These are phyloP conservation scores for Globisporangium spiculum DNA, from an alignment of 352 stramenopile genomes.

Conservation along the genomic window DNA sequence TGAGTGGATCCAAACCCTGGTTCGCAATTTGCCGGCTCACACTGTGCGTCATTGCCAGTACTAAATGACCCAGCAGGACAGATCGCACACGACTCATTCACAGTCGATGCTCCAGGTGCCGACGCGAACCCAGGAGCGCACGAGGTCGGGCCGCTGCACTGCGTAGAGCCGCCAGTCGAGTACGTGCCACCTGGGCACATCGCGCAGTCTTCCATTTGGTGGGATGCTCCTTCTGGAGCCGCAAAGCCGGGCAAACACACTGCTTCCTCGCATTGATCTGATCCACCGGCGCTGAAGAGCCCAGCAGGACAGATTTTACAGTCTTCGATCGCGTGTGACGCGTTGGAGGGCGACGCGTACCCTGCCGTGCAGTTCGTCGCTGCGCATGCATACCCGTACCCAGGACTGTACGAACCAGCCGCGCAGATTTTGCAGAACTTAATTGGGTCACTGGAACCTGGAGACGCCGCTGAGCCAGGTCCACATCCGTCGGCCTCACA, in stretches of 20 bases:
- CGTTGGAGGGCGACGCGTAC: conserved; percentile 24
- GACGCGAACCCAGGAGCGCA: conserved; percentile 35
- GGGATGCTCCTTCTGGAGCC: conserved; percentile 26
- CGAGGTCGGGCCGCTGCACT: conserved; percentile 31
- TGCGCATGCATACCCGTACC: conserved; percentile 25
- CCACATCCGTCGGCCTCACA: conserved; percentile 28
- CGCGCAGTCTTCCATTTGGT: conserved; percentile 30
- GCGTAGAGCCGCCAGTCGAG: conserved; percentile 25
- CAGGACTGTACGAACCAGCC: conserved; percentile 32
- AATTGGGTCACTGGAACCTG: conserved; percentile 26
- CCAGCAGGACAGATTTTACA: conserved; percentile 30
- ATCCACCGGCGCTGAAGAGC: conserved; percentile 30
- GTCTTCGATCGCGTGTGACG: conserved; percentile 25
- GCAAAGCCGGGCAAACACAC: conserved; percentile 31
- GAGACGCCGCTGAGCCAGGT: conserved; percentile 26
- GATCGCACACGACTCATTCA: conserved; percentile 30
- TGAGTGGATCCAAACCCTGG: conserved; percentile 30
- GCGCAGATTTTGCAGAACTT: conserved; percentile 32
- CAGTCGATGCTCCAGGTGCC: conserved; percentile 24
- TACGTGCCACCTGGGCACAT: conserved; percentile 33
- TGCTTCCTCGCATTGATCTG: conserved; percentile 26
- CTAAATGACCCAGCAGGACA: conserved; percentile 34
- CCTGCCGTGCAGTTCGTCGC: conserved; percentile 26
- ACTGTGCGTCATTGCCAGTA: conserved; percentile 25
- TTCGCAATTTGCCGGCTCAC: conserved; percentile 28